phyloP scores from a whole-genome alignment of 139 green algal species.

The Astrephomene gubernaculifera region DNA sequence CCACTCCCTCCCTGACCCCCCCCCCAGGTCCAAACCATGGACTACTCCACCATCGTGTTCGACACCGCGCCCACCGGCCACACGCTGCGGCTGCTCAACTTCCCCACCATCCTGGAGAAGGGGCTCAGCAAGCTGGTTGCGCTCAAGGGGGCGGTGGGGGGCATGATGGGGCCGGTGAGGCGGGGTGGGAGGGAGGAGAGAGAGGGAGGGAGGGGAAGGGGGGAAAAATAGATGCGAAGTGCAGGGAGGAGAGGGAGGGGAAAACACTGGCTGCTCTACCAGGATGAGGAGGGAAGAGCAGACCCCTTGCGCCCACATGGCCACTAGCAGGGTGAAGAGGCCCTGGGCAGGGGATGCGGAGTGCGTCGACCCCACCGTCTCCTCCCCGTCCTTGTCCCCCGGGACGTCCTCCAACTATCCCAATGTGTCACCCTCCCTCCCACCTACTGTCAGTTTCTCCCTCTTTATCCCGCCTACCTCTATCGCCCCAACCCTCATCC shows the following conservation, averaged over 20 bases:
- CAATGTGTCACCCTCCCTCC: too few species aligned
- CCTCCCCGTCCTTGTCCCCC: not conserved
- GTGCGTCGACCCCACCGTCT: not conserved
- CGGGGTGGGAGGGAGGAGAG: not conserved
- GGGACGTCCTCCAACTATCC: not conserved
- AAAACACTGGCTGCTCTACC: not conserved
- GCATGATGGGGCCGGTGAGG: constrained; percentile 75
- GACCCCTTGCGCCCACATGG: too few species aligned
- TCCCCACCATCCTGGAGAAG: constrained; percentile 95
- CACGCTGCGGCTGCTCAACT: constrained; percentile 96
- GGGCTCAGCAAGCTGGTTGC: constrained; percentile 91
- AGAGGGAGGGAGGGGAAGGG: constrained; percentile 51
- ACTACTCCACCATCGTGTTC: constrained; percentile 97
- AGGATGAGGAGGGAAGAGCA: not conserved
- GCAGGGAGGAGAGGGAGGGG: not conserved
- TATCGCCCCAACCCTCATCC: too few species aligned
- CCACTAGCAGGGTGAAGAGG: too few species aligned
- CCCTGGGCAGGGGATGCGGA: too few species aligned
- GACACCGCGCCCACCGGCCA: constrained; percentile 96
- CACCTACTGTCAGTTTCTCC: too few species aligned
- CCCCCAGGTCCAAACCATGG: constrained; percentile 90
- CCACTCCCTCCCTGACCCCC: too few species aligned
- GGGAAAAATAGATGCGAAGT: not conserved
- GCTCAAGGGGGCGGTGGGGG: constrained; percentile 84
- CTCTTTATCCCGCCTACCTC: too few species aligned